phyloP scores from a whole-genome alignment of 805 yeast species.

The Metschnikowia santaceciliae region DNA sequence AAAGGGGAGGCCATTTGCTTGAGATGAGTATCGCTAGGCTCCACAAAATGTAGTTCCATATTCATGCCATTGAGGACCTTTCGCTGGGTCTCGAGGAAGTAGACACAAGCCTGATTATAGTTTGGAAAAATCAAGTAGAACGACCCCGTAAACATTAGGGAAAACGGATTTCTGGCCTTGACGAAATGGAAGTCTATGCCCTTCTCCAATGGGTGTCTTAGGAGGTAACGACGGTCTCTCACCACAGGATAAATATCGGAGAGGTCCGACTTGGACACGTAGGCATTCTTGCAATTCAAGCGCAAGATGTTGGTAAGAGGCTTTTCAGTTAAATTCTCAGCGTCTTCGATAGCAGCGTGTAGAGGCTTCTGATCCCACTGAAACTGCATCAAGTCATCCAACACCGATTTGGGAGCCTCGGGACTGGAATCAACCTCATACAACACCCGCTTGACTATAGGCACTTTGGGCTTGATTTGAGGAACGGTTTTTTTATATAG shows the following conservation, averaged over 20 bases:
- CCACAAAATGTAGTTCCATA: conserved; percentile 44
- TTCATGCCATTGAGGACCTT: conserved; percentile 50
- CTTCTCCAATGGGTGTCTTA: conserved; percentile 18
- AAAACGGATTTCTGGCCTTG: conserved; percentile 47
- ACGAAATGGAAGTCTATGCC: conserved; percentile 39
- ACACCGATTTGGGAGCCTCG: conserved; percentile 16
- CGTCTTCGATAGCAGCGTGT: conserved; percentile 22
- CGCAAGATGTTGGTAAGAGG: conserved; percentile 28
- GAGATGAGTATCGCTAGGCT: conserved; percentile 23
- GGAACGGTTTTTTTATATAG: conserved; percentile 29
- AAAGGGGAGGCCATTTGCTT: conserved; percentile 30
- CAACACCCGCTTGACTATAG: conserved; percentile 25
- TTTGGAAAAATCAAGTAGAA: conserved; percentile 53
- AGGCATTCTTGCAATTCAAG: conserved; percentile 36
- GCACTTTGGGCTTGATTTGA: conserved; percentile 26
- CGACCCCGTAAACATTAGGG: conserved; percentile 42
- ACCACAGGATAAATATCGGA: conserved; percentile 32
- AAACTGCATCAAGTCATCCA: conserved; percentile 28
- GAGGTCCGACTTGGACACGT: conserved; percentile 38
- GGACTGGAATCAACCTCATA: conserved; percentile 19
- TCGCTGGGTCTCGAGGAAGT: conserved; percentile 46
- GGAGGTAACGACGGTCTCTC: conserved; percentile 27
- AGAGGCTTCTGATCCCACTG: conserved; percentile 31
- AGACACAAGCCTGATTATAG: conserved; percentile 47
- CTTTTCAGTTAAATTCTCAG: conserved; percentile 10